Percentiles rank a stretch among this genome's conserved stretches.
phyloP scores from a whole-genome alignment of 192 early-diverging fungal genomes.

The Mortierella hygrophila region DNA sequence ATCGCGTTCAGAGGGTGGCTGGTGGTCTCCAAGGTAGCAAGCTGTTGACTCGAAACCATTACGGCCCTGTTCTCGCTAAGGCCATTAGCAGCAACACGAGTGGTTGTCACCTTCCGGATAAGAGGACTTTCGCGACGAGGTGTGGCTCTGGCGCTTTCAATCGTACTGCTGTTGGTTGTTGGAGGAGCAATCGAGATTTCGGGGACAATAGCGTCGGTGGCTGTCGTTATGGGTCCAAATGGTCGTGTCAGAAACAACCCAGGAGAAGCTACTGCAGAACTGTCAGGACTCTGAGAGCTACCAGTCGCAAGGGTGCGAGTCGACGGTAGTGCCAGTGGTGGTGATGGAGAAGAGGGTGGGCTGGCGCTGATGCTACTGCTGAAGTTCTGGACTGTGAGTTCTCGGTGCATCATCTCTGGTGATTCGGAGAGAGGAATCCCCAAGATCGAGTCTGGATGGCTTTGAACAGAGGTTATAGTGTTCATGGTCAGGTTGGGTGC shows the following conservation, averaged over 20 bases:
- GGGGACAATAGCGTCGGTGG: background rate
- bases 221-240: background rate
- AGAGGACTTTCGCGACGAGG: background rate
- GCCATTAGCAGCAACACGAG: background rate
- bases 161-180: background rate
- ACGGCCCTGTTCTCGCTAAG: background rate
- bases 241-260: conserved; percentile 7
- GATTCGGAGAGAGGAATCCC: conserved; percentile 47
- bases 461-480: conserved; percentile 15
- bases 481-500: conserved; percentile 27
- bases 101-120: background rate
- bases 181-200: conserved; percentile 24
- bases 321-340: background rate
- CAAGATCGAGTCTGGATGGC: conserved; percentile 37
- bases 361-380: background rate
- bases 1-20: conserved; percentile 8
- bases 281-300: background rate
- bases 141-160: background rate
- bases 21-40: background rate
- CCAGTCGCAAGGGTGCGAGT: too few species aligned
- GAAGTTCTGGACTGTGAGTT: background rate
- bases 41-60: background rate
- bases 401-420: conserved; percentile 35
- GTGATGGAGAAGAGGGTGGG: background rate
- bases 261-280: background rate